A percentile compares a stretch with the other conserved stretches of the same genome.
These are phyloP conservation scores for Penicillium cosmopolitanum DNA, from an alignment of 495 filamentous ascomycete species.

Conservation along the genomic window DNA sequence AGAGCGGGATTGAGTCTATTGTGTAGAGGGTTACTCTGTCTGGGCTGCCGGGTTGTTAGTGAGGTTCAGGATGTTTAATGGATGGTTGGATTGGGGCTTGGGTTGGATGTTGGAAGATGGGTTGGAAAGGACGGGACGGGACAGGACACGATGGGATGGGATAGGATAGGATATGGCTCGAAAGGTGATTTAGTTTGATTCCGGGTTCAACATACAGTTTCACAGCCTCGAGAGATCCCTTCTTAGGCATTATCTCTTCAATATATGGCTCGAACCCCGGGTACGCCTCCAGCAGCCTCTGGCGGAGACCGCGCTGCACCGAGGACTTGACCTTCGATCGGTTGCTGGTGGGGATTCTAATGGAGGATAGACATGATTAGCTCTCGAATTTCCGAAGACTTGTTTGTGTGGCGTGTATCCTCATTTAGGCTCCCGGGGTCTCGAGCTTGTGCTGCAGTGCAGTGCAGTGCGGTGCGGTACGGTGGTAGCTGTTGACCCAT, in stretches of 20 bases:
- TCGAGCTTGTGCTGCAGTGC: neutral
- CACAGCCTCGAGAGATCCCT: slow-evolving; percentile 85
- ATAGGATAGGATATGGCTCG: neutral
- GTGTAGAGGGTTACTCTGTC: slow-evolving; percentile 87
- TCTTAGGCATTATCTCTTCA: slow-evolving; percentile 95
- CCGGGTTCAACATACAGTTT: slow-evolving; percentile 62
- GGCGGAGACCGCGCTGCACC: slow-evolving; percentile 81
- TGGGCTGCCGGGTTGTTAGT: slow-evolving; percentile 53
- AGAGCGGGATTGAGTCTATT: slow-evolving; percentile 73
- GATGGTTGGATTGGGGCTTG: no score
- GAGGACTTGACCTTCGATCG: slow-evolving; percentile 98
- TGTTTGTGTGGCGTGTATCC: neutral
- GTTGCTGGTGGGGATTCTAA: slow-evolving; percentile 72
- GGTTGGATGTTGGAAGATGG: no score
- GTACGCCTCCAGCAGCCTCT: slow-evolving; percentile 79
- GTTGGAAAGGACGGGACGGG: no score
- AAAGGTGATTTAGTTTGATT: neutral
- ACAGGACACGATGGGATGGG: neutral
- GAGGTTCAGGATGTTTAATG: no score
- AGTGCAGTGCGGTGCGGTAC: neutral
- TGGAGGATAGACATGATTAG: slow-evolving; percentile 15
- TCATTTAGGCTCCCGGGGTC: neutral
- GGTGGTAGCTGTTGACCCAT: neutral
- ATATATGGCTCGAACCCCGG: slow-evolving; percentile 85
- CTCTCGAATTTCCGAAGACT: slow-evolving; percentile 4